phyloP scores from a whole-genome alignment of 305 asterid genomes.

The Fraxinus baroniana region DNA sequence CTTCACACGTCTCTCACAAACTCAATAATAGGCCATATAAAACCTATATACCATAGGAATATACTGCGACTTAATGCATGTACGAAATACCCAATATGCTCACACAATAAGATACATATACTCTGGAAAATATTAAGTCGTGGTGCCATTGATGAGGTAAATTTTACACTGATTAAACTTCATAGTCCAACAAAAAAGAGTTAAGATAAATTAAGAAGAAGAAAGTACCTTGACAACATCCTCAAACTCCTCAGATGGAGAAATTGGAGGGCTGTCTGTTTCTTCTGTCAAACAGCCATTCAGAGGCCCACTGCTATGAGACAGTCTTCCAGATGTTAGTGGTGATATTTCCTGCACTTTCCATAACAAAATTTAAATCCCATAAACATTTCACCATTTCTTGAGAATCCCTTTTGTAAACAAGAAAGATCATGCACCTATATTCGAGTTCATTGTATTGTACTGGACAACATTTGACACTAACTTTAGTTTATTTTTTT shows the following conservation, averaged over 20 bases:
- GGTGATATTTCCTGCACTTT: conserved; percentile 85
- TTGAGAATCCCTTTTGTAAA: background rate
- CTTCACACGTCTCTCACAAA: background rate
- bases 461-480: background rate
- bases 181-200: background rate
- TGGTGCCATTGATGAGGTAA: background rate
- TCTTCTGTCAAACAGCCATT: conserved; percentile 86
- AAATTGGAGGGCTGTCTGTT: conserved; percentile 82
- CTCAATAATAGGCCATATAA: background rate
- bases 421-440: background rate
- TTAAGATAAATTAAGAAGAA: background rate
- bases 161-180: background rate
- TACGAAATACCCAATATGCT: background rate
- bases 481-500: background rate
- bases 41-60: background rate
- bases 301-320: conserved; percentile 94
- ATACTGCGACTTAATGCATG: background rate
- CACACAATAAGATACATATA: background rate
- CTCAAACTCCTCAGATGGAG: conserved; percentile 88
- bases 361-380: background rate
- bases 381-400: background rate
- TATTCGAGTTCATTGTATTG: background rate
- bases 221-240: conserved; percentile 84
- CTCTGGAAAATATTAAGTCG: background rate
- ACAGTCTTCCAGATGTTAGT: conserved; percentile 90